Evolutionary conservation across 371 early-diverging fungal genomes (phyloP).

Genomic region (Capillidium rhysosporum): DNA sequence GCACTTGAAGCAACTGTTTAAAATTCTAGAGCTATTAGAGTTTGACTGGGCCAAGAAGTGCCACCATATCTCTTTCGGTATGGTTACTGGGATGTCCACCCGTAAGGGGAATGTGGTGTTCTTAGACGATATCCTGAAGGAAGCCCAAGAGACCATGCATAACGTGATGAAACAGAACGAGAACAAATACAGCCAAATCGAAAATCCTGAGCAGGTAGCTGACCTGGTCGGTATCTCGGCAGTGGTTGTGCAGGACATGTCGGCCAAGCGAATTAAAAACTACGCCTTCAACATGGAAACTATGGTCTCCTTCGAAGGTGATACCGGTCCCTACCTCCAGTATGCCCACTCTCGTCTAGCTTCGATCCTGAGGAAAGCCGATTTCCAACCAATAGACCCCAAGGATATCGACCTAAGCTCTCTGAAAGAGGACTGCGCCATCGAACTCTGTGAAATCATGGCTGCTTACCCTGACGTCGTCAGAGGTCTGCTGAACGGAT

Average conservation of each 20-base stretch:
- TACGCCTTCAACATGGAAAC: constrained; percentile 93
- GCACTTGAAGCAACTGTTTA: constrained; percentile 95
- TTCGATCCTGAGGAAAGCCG: constrained; percentile 77
- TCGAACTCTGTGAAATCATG: constrained; percentile 56
- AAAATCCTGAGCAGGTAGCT: constrained; percentile 61
- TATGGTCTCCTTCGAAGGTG: constrained; percentile 95
- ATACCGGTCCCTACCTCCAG: constrained; percentile 98
- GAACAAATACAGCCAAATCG: constrained; percentile 65
- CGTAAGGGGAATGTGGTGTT: constrained; percentile 97
- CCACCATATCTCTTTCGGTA: constrained; percentile 92
- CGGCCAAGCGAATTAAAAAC: constrained; percentile 89
- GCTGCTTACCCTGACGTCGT: constrained; percentile 87
- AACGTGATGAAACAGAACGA: constrained; percentile 83
- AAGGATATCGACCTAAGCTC: constrained; percentile 35
- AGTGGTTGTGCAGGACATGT: constrained; percentile 91
- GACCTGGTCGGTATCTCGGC: constrained; percentile 74
- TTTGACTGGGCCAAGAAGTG: constrained; percentile 60
- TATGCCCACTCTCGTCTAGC: constrained; percentile 92
- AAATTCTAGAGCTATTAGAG: constrained; percentile 65
- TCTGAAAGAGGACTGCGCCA: constrained; percentile 50
- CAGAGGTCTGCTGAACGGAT: constrained; percentile 26
- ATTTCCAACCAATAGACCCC: constrained; percentile 22
- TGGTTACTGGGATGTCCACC: constrained; percentile 97
- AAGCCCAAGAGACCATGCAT: constrained; percentile 82
- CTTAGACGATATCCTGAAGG: constrained; percentile 91